A percentile compares a stretch with the other conserved stretches of the same genome.
phyloP scores from a whole-genome alignment of 306 rosid genomes.

The Dalbergia cochinchinensis region DNA sequence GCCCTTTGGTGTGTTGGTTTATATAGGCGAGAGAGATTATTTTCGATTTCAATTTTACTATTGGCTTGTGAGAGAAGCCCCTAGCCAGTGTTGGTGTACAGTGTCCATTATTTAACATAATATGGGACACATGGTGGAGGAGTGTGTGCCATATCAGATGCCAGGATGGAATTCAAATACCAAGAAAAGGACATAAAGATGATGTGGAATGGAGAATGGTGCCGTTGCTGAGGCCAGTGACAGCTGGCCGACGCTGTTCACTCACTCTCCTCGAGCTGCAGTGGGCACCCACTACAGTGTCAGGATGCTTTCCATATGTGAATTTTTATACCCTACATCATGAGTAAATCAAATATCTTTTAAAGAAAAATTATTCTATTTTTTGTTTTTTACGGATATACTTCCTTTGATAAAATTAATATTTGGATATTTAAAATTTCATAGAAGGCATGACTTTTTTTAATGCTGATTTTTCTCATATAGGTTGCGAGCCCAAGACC shows the following conservation, averaged over 20 bases:
- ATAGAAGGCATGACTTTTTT: too few relatives aligned
- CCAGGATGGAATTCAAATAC: slow-evolving; percentile 63
- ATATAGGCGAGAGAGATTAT: slow-evolving; percentile 55
- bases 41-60: slow-evolving; percentile 12
- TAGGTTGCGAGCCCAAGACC: too few relatives aligned
- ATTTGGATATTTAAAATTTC: too few relatives aligned
- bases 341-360: too few relatives aligned
- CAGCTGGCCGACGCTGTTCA: slow-evolving; percentile 62
- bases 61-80: slow-evolving; percentile 61
- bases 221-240: slow-evolving; percentile 44
- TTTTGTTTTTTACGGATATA: too few relatives aligned
- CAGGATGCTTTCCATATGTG: neutral
- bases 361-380: too few relatives aligned
- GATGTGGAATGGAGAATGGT: slow-evolving; percentile 40
- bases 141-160: slow-evolving; percentile 52
- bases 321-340: too few relatives aligned
- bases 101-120: too few relatives aligned
- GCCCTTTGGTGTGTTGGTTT: slow-evolving; percentile 35
- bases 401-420: too few relatives aligned
- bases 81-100: too few relatives aligned
- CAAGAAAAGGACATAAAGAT: slow-evolving; percentile 32
- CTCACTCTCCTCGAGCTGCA: neutral
- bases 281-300: neutral
- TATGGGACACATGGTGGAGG: slow-evolving; percentile 39
- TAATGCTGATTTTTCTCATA: too few relatives aligned